phyloP scores from a whole-genome alignment of 2,329 filamentous ascomycete genomes.

The Alternaria consortialis region DNA sequence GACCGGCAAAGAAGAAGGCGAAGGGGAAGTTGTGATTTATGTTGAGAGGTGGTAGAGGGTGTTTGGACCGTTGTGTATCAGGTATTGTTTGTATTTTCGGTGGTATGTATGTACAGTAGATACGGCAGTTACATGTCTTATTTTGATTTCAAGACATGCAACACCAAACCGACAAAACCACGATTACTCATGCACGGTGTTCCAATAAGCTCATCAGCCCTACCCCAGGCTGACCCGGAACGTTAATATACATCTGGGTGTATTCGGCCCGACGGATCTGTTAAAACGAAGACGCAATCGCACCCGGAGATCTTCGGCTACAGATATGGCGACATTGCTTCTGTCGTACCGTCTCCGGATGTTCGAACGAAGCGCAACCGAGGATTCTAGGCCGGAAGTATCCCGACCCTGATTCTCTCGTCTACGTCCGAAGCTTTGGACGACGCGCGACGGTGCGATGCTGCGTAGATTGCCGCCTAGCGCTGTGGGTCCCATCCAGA shows the following conservation, averaged over 20 bases:
- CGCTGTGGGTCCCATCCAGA: background rate
- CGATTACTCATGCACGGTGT: background rate
- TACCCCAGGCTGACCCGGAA: background rate
- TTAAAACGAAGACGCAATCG: slow-evolving; percentile 1
- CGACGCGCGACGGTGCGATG: background rate
- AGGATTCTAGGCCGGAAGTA: background rate
- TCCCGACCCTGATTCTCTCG: background rate
- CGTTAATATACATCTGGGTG: background rate
- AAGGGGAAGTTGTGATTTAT: slow-evolving; percentile 24
- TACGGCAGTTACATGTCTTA: background rate
- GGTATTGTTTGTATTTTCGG: background rate
- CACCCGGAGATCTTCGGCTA: background rate
- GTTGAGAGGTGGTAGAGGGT: background rate
- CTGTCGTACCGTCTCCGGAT: background rate
- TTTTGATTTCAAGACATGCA: too few relatives aligned
- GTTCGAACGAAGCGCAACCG: background rate
- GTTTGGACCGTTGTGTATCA: background rate
- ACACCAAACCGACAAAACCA: background rate
- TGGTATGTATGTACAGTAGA: background rate
- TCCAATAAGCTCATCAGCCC: slow-evolving; percentile 1
- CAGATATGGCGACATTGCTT: background rate
- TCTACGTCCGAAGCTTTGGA: background rate
- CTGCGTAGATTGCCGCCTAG: background rate
- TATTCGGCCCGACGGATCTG: background rate
- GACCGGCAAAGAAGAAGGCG: slow-evolving; percentile 25